Evolutionary conservation across 2,329 filamentous ascomycete species (phyloP), one percentile per base, ranked within the genome.

Genomic region (Pestalotiopsis sp.): DNA sequence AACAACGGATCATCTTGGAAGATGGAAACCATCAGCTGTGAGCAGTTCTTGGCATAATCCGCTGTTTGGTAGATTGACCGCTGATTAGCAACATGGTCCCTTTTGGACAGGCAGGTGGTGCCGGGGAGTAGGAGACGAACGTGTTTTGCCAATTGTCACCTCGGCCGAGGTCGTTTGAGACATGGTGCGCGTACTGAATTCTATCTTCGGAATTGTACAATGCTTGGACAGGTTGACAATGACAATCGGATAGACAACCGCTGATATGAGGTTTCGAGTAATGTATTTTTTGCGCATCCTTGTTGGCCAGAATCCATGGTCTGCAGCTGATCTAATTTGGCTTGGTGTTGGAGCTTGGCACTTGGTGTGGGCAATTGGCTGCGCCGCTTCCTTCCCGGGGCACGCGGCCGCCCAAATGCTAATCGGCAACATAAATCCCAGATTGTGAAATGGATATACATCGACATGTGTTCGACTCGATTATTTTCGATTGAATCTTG

Each of bases 1-100:
- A 31, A 66, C 0, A 66, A 25, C 5, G 64, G 64, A 36, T 58
- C 64, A 66, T 66, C 64, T 13, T 14, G 4, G 11, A 66, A 66
- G 14, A 36, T 36, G 13, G 64, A 12, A 17, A 45, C 49, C 41
- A 57, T 66, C 1, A 66, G 45, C 13, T 57, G 3, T 9, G 41
- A 23, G 64, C 64, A 38, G n/a, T 66, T n/a, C n/a, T 66, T 38
- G 14, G 38, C 27, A 9, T 23, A 12, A 1, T 66, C 64, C 0
- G 45, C 45, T 52, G 45, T 52, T 52, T 17, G 17, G 17, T n/a
- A n/a, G 45, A n/a, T 17, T 52, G 45, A n/a, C 13, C 17, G 13
- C 20, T 52, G 17, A 9, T 52, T n/a, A 52, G 45, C 45, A n/a
- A n/a, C 6, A 52, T n/a, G 17, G 20, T 52, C 5, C 45, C 1